Percentiles rank a stretch among this genome's conserved stretches.
These are phyloP conservation scores for Lactifluus volemus DNA, from an alignment of 768 basidiomycete genomes.

Conservation along the genomic window DNA sequence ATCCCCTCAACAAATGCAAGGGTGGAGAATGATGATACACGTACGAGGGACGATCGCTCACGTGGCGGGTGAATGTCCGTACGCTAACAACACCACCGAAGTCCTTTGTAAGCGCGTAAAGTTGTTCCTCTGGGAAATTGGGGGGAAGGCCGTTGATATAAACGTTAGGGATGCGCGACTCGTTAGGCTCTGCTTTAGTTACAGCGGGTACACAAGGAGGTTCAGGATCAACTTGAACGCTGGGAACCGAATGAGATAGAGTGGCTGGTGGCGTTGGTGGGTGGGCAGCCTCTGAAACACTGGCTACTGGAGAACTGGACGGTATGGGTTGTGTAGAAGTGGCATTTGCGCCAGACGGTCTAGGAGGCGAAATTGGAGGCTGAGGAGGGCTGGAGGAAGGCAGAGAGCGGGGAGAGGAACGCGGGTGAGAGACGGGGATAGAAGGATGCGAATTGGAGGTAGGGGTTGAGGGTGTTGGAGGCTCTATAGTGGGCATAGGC, in stretches of 20 bases:
- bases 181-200: slow-evolving; percentile 8
- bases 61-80: slow-evolving; percentile 75
- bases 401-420: slow-evolving; percentile 20
- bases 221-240: slow-evolving; percentile 10
- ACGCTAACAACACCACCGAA: slow-evolving; percentile 73
- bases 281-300: not conserved
- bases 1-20: not conserved
- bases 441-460: slow-evolving; percentile 14
- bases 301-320: slow-evolving; percentile 3
- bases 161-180: slow-evolving; percentile 54
- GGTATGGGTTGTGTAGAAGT: slow-evolving; percentile 10
- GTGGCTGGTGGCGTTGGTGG: slow-evolving; percentile 1
- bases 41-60: slow-evolving; percentile 57
- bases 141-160: slow-evolving; percentile 86
- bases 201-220: not conserved
- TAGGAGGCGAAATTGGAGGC: slow-evolving; percentile 21
- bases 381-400: slow-evolving; percentile 11
- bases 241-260: slow-evolving; percentile 12
- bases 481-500: slow-evolving; percentile 16
- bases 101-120: slow-evolving; percentile 61
- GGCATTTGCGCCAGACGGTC: not conserved
- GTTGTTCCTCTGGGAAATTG: slow-evolving; percentile 71
- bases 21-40: slow-evolving; percentile 20
- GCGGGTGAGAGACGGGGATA: slow-evolving; percentile 20
- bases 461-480: slow-evolving; percentile 14